Base-by-base conservation (phyloP, 1,284 basidiomycete species). In the Ceratobasidium sp. region DNA sequence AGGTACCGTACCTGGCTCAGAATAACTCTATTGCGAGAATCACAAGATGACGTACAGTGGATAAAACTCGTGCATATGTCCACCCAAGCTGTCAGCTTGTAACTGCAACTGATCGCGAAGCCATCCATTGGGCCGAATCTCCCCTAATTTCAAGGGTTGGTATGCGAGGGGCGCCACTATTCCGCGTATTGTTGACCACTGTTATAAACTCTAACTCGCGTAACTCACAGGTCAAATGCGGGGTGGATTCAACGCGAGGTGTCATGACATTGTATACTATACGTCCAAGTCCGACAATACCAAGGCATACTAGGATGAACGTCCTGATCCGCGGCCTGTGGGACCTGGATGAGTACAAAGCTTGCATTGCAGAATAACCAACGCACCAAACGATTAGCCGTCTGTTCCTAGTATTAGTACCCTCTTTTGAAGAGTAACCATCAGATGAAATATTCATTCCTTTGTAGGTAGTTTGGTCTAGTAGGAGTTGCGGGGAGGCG, bases 31-130 rank as follows among this genome's bases (percentile, higher is more conserved):
- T 4, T 11, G 33, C 25, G 29, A 36, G 5, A 30, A 30, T 6
- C 27, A 30, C 21, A 2, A 29, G 23, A 27, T 16, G 16, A 64
- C 49, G 25, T 36, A 53, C 49, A 42, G 25, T 14, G 49, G 49
- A 29, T 53, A 64, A 42, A 53, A 64, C 33, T 64, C 49, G 49
- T 50, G 46, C 56, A 49, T 60, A 50, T 60, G 58, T 23, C 58
- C 59, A 16, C 59, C 59, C 59, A 53, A 53, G 19, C 49, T 36
- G 33, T 53, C 49, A 9, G 49, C 49, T 36, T 64, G 59, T 21
- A 64, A n/a, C 47, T 64, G 33, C 25, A 53, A 64, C 33, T 42
- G 49, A 33, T 64, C 59, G 25, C 16, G 49, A 21, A 64, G 36
- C 59, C 59, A 64, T 30, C 59, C 59, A 44, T 39, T 52, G 16